Evolutionary conservation across 495 filamentous ascomycete species (phyloP), one percentile per base, ranked within the genome.

Genomic region (Bathelium albidoporum): DNA sequence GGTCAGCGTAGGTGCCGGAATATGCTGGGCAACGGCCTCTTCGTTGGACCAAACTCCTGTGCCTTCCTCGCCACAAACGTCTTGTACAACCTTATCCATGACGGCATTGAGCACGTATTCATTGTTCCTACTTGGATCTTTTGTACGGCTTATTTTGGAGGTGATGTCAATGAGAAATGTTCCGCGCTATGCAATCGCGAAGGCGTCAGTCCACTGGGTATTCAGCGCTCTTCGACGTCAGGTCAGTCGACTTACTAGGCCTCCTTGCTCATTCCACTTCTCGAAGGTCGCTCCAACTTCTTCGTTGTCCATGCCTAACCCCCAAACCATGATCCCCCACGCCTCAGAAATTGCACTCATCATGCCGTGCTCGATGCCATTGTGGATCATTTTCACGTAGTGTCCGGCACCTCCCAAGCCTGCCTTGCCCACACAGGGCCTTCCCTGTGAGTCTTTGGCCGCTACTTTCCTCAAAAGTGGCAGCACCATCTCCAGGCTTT

Each of bases 371-470:
- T 91, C 86, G 58, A 90, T 89, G 3, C 86, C 86, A 68, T 90
- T 89, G 68, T 90, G 87, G 0, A 88, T 80, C 85, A 89, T 90
- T 72, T 91, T 90, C 36, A 89, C 85, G 67, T 85, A 89, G 71
- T 90, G 84, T 1, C 87, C 87, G 0, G 81, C 78, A 1, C 88
- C 86, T 1, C 82, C 83, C 2, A 80, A 81, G 0, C 87, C 87
- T 66, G 85, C 76, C 12, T 77, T 77, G 12, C 74, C 82, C 3
- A 89, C 86, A 71, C 87, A 90, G 0, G 85, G 81, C 2, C 73
- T 79, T 2, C 84, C 83, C 1, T 79, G 72, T 18, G 70, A 69
- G 64, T 84, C 84, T 68, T 84, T 87, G 16, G 84, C 86, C 0
- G 85, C 79, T 52, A 87, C 79, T 39, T 76, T 79, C 70, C 83